Conservation (phyloP, 1,284 basidiomycete genomes). For the Malassezia yamatoensis region DNA sequence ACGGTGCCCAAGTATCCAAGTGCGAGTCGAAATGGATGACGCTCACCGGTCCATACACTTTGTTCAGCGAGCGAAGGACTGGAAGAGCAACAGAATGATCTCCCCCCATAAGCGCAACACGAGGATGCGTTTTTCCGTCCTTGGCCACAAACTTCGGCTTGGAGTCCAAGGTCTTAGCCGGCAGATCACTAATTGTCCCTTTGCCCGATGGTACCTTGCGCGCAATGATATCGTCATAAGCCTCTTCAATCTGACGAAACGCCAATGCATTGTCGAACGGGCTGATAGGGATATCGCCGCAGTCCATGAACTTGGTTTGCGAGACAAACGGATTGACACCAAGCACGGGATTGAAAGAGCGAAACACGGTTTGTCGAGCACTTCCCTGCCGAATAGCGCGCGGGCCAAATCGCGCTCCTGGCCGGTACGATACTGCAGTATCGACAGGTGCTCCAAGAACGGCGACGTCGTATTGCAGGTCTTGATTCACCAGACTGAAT, state of each 20-base stretch:
- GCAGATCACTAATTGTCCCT: conserved; percentile 18
- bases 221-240: conserved; percentile 1
- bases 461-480: conserved; percentile 24
- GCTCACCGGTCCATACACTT: conserved; percentile 49
- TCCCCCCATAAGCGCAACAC: conserved; percentile 50
- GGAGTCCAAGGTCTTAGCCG: neutral
- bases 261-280: conserved; percentile 16
- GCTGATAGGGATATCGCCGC: conserved; percentile 27
- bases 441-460: conserved; percentile 31
- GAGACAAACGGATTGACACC: conserved; percentile 21
- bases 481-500: conserved; percentile 15
- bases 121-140: conserved; percentile 34
- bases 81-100: conserved; percentile 52
- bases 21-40: conserved; percentile 51
- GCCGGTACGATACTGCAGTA: conserved; percentile 27
- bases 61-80: conserved; percentile 48
- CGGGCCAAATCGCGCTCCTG: conserved; percentile 25
- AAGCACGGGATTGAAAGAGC: conserved; percentile 14
- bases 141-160: conserved; percentile 15
- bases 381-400: conserved; percentile 25
- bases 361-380: conserved; percentile 21
- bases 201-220: conserved; percentile 14
- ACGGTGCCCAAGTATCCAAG: conserved; percentile 49
- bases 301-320: conserved; percentile 25
- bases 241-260: conserved; percentile 25